phyloP scores from a whole-genome alignment of 106 monocot species.

The Dendrobium chrysotoxum region DNA sequence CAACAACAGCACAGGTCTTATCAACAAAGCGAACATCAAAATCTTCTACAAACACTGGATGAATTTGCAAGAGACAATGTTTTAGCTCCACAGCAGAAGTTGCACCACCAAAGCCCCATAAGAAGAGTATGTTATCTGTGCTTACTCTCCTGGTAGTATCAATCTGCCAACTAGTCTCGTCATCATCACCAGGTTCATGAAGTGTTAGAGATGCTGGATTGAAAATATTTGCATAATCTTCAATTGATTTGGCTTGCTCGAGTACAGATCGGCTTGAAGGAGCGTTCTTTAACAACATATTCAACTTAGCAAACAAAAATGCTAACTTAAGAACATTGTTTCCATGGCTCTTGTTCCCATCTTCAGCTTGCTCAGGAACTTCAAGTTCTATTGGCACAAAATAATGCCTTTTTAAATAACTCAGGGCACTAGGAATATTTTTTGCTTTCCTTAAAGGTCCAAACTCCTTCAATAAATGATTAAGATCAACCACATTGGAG shows the following conservation, averaged over 20 bases:
- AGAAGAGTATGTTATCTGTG: conserved; percentile 35
- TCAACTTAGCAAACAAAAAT: conserved; percentile 50
- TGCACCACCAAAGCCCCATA: conserved; percentile 51
- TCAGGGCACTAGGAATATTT: conserved; percentile 46
- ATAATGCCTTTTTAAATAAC: conserved; percentile 61
- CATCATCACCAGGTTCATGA: conserved; percentile 16
- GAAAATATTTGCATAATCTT: conserved; percentile 40
- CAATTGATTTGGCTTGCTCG: conserved; percentile 10
- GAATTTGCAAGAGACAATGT: conserved; percentile 22
- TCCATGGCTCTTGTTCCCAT: conserved; percentile 36
- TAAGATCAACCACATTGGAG: conserved; percentile 60
- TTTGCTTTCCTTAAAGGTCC: conserved; percentile 65
- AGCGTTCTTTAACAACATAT: conserved; percentile 10
- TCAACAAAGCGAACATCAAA: conserved; percentile 61
- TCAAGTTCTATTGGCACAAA: conserved; percentile 60
- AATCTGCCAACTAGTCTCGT: neutral
- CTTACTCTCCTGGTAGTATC: conserved; percentile 18
- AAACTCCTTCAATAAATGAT: conserved; percentile 69
- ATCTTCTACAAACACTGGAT: conserved; percentile 45
- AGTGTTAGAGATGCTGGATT: conserved; percentile 26
- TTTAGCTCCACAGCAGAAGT: conserved; percentile 32
- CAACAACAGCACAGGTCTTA: conserved; percentile 47
- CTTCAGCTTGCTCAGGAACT: conserved; percentile 41
- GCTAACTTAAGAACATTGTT: conserved; percentile 56
- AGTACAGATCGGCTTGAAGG: neutral